These are phyloP conservation scores for Coemansia sp. DNA, from an alignment of 192 early-diverging fungal genomes.

Conservation along the genomic window DNA sequence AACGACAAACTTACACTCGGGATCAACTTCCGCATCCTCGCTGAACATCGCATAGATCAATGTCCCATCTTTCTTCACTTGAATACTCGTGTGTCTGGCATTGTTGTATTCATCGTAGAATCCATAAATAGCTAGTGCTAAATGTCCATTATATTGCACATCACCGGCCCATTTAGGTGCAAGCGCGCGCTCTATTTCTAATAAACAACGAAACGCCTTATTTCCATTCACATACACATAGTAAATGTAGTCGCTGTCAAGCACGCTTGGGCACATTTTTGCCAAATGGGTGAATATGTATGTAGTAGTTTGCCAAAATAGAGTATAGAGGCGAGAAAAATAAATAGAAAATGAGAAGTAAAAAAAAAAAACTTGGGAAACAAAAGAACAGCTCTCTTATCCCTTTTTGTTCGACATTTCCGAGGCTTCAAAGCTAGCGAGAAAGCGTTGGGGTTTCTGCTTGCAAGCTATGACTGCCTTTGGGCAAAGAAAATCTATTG, in stretches of 20 bases:
- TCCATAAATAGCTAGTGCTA: background rate
- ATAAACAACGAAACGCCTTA: background rate
- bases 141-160: background rate
- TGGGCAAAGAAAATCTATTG: background rate
- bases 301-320: too few relatives aligned
- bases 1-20: background rate
- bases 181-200: background rate
- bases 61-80: background rate
- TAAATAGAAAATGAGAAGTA: background rate
- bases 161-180: background rate
- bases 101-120: background rate
- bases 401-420: too few relatives aligned
- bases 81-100: too few relatives aligned
- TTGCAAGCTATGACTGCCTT: background rate
- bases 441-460: too few relatives aligned
- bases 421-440: too few relatives aligned
- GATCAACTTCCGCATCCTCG: background rate
- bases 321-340: too few relatives aligned
- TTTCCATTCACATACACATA: background rate
- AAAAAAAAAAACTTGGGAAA: background rate
- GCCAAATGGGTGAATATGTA: too few relatives aligned
- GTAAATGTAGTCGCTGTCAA: background rate
- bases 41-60: background rate
- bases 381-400: background rate
- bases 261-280: background rate